These are phyloP conservation scores for Phytophthora sp. DNA, from an alignment of 352 stramenopile species.

Conservation along the genomic window DNA sequence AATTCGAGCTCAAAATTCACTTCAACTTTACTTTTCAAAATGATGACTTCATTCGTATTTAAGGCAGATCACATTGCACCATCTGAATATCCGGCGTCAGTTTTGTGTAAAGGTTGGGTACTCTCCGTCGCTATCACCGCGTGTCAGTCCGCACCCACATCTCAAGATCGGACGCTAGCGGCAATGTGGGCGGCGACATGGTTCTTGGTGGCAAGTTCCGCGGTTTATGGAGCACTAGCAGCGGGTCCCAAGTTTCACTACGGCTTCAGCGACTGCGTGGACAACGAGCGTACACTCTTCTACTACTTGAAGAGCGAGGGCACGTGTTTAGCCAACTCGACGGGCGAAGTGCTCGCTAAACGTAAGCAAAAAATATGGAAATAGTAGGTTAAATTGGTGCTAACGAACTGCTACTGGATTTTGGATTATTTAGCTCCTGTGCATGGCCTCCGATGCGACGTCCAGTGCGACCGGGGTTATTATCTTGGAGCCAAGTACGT, in stretches of 20 bases:
- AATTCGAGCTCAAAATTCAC: not conserved
- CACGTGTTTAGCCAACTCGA: conserved; percentile 53
- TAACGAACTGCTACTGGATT: conserved; percentile 3
- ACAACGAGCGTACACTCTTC: conserved; percentile 75
- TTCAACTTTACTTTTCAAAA: conserved; percentile 13
- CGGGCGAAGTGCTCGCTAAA: conserved; percentile 49
- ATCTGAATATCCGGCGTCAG: conserved; percentile 10
- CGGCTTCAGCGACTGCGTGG: conserved; percentile 84
- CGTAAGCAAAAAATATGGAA: conserved; percentile 38
- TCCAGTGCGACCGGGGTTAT: conserved; percentile 71
- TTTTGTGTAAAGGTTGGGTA: conserved; percentile 32
- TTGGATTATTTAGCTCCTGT: conserved; percentile 57
- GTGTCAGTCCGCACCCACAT: conserved; percentile 27
- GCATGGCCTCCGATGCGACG: conserved; percentile 68
- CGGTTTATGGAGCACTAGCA: conserved; percentile 1
- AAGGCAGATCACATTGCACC: not conserved
- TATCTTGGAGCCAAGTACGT: conserved; percentile 83
- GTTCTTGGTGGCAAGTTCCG: conserved; percentile 4
- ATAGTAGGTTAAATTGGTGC: not conserved
- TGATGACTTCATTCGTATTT: conserved; percentile 14
- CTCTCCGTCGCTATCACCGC: conserved; percentile 15
- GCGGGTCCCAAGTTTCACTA: conserved; percentile 49
- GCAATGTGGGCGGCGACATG: conserved; percentile 17
- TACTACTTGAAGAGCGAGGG: conserved; percentile 65
- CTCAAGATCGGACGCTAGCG: conserved; percentile 16